Evolutionary conservation across 2,329 filamentous ascomycete species (phyloP).

Genomic region (Cryphonectria parasitica): DNA sequence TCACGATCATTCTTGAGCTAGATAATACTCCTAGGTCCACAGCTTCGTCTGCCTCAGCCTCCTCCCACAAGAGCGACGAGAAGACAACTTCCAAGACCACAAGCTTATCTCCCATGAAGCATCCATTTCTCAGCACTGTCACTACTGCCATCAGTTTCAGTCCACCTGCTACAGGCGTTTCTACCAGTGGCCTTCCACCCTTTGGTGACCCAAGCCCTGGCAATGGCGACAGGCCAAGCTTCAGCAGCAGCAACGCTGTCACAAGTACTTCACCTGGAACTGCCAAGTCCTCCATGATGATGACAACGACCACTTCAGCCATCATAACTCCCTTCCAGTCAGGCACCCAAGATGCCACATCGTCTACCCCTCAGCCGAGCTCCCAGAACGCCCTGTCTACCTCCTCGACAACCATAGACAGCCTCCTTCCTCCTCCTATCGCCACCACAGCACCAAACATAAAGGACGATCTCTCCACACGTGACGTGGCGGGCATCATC

Average conservation of each 20-base stretch:
- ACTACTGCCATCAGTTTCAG: background rate
- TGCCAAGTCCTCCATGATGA: background rate
- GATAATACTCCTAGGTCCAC: background rate
- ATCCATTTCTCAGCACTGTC: background rate
- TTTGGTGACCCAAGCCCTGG: background rate
- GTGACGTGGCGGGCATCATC: constrained; percentile 9
- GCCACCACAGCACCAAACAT: background rate
- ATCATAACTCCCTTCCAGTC: background rate
- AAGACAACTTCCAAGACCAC: background rate
- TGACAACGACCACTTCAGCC: background rate
- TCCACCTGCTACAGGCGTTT: no score
- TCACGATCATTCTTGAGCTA: background rate
- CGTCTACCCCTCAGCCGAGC: background rate
- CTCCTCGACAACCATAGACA: background rate
- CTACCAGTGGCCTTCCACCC: no score
- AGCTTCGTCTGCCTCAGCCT: background rate
- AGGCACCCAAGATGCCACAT: background rate
- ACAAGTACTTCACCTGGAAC: background rate
- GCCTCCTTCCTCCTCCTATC: background rate
- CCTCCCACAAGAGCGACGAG: background rate
- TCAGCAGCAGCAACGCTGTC: no score
- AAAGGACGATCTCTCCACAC: background rate
- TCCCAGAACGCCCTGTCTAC: background rate
- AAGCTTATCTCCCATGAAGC: background rate
- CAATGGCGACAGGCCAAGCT: background rate